Evolutionary conservation across 2,329 filamentous ascomycete species (phyloP).

Genomic region (Xenoacremonium recifei): DNA sequence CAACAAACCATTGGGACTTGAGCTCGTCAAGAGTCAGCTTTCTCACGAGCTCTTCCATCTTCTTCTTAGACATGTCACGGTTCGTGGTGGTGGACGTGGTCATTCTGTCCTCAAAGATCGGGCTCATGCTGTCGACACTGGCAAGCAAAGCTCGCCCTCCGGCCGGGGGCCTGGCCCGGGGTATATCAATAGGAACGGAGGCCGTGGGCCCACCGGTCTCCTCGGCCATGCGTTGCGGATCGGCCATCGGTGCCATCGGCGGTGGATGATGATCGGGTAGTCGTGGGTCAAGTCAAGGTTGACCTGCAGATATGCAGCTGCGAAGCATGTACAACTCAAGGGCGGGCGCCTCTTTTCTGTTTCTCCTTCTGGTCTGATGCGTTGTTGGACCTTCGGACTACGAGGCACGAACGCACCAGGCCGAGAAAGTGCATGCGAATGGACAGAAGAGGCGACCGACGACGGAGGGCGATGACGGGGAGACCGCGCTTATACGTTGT

Average conservation of each 20-base stretch:
- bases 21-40: constrained; percentile 25
- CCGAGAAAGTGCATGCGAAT: neutral
- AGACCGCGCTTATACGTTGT: neutral
- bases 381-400: neutral
- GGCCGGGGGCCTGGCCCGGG: neutral
- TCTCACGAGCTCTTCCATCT: constrained; percentile 22
- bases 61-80: constrained; percentile 24
- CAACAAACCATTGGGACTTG: constrained; percentile 24
- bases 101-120: constrained; percentile 14
- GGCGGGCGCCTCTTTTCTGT: too few relatives aligned
- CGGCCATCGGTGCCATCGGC: neutral
- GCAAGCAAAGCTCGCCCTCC: neutral
- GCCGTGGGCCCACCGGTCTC: neutral
- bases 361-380: too few relatives aligned
- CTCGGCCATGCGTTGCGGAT: neutral
- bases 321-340: neutral
- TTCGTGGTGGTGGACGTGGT: constrained; percentile 3
- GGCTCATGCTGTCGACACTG: constrained; percentile 6
- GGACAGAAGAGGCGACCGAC: neutral
- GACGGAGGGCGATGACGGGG: neutral
- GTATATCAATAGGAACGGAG: neutral
- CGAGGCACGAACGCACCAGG: neutral
- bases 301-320: neutral
- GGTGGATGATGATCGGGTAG: neutral
- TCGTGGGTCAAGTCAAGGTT: neutral